These are phyloP conservation scores for Dendrocalamus latiflorus DNA, from an alignment of 202 grass and related monocot species.

Conservation along the genomic window DNA sequence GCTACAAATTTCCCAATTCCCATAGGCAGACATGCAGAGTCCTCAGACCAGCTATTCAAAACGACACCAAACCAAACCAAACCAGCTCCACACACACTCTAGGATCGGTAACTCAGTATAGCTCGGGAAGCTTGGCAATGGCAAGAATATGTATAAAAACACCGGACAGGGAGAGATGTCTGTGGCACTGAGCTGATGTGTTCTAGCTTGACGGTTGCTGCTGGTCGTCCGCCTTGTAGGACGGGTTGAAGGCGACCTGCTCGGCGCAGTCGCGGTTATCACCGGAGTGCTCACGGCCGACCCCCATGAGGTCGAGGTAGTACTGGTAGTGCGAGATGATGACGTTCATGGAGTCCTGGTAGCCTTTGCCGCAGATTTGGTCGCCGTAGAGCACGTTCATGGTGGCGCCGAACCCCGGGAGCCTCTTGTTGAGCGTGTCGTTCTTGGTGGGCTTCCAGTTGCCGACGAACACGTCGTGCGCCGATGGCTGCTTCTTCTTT, in stretches of 20 bases:
- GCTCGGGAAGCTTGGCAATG: not conserved
- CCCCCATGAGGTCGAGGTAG: constrained; percentile 84
- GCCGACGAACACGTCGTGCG: constrained; percentile 70
- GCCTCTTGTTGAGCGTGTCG: constrained; percentile 50
- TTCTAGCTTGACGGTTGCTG: constrained; percentile 33
- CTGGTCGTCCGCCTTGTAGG: constrained; percentile 22
- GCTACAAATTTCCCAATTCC: not conserved
- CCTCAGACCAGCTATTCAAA: constrained; percentile 20
- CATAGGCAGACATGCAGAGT: not conserved
- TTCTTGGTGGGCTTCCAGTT: constrained; percentile 82
- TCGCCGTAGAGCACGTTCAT: constrained; percentile 78
- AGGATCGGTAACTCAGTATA: not conserved
- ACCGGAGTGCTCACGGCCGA: constrained; percentile 49
- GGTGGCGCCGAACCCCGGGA: constrained; percentile 65
- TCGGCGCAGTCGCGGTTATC: constrained; percentile 65
- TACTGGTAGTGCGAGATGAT: constrained; percentile 88
- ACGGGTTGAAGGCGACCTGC: constrained; percentile 64
- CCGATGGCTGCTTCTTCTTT: constrained; percentile 66
- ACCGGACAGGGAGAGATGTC: not conserved
- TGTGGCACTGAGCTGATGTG: not conserved
- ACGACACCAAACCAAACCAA: constrained; percentile 14
- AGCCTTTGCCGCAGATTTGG: constrained; percentile 56
- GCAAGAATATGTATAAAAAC: constrained; percentile 20
- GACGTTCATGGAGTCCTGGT: constrained; percentile 52
- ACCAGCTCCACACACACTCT: not conserved